phyloP scores from a whole-genome alignment of 1,284 basidiomycete species.

The Fomitopsis palustris region DNA sequence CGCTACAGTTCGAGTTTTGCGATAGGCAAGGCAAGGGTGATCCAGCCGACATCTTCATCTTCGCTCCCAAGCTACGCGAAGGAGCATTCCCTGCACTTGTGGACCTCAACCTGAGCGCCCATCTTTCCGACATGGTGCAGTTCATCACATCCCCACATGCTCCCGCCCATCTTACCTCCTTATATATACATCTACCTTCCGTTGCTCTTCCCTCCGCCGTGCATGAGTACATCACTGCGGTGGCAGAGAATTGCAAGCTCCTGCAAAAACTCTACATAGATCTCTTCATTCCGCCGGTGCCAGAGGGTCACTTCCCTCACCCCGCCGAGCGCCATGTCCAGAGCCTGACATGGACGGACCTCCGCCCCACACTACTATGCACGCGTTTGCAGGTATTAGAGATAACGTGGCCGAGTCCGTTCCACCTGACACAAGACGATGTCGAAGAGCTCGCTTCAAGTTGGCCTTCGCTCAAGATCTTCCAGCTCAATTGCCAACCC shows the following conservation, averaged over 20 bases:
- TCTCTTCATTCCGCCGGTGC: constrained; percentile 20
- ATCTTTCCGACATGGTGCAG: constrained; percentile 38
- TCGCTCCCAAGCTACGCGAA: constrained; percentile 39
- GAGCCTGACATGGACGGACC: constrained; percentile 40
- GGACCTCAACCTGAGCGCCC: constrained; percentile 46
- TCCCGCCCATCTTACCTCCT: constrained; percentile 43
- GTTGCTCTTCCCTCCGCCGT: constrained; percentile 39
- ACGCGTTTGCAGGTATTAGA: constrained; percentile 45
- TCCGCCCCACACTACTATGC: constrained; percentile 47
- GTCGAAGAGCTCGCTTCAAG: constrained; percentile 45
- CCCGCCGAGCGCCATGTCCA: constrained; percentile 11
- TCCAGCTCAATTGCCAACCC: constrained; percentile 52
- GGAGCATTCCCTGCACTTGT: constrained; percentile 52
- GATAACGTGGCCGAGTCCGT: constrained; percentile 48
- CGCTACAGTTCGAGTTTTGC: constrained; percentile 48
- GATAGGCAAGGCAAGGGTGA: constrained; percentile 40
- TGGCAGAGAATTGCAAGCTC: constrained; percentile 44
- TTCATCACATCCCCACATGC: constrained; percentile 44
- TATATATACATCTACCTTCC: constrained; percentile 48
- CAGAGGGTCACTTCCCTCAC: constrained; percentile 3
- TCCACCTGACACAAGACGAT: constrained; percentile 43
- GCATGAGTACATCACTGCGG: constrained; percentile 37
- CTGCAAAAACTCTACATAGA: constrained; percentile 40
- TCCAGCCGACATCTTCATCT: constrained; percentile 37
- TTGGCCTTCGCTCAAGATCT: constrained; percentile 45